Percentiles rank a stretch among this genome's conserved stretches.
Conservation (phyloP, 306 rosid species). For the Hylodesmum podocarpum region DNA sequence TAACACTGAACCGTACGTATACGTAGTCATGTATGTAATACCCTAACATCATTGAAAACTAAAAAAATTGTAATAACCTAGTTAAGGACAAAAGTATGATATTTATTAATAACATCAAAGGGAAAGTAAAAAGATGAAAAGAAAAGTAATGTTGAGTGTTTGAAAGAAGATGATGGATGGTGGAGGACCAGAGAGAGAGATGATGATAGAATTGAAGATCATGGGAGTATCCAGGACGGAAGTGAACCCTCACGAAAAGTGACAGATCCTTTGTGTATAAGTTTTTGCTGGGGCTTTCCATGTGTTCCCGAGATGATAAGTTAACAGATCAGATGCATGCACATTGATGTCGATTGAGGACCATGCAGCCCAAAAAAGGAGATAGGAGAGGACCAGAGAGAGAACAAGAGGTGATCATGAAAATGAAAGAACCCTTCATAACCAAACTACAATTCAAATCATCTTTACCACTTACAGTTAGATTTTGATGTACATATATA, state of each 20-base stretch:
- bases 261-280: slow-evolving; percentile 21
- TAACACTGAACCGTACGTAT: neutral
- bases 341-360: slow-evolving; percentile 29
- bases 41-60: no score
- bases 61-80: neutral
- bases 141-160: neutral
- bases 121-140: neutral
- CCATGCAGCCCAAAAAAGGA: slow-evolving; percentile 23
- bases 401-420: neutral
- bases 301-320: slow-evolving; percentile 31
- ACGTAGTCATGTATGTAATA: neutral
- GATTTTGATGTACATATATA: neutral
- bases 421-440: slow-evolving; percentile 1
- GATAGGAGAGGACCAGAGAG: slow-evolving; percentile 29
- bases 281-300: slow-evolving; percentile 24
- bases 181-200: slow-evolving; percentile 41
- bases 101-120: neutral
- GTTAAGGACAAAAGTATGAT: neutral
- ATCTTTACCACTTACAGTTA: neutral
- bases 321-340: slow-evolving; percentile 36
- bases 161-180: neutral
- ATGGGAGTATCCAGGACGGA: slow-evolving; percentile 24
- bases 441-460: neutral
- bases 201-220: neutral
- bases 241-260: slow-evolving; percentile 34